Evolutionary conservation across 768 basidiomycete genomes (phyloP), one percentile per base, ranked within the genome.

Genomic region (Chalciporus chontae): DNA sequence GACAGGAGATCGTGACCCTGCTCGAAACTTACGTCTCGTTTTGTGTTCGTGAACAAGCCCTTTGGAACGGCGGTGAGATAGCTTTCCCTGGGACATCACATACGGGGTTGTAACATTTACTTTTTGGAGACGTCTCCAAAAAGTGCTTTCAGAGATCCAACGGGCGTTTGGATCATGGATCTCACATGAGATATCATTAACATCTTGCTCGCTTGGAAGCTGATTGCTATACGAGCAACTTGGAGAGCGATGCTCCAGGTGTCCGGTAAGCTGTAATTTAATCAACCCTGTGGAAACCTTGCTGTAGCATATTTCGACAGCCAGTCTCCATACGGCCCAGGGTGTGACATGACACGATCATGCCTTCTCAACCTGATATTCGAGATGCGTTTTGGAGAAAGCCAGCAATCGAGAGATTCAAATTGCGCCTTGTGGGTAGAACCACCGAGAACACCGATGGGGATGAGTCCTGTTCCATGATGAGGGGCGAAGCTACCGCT

Each of bases 401-500:
- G 40, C 49, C 58, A 47, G 18, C 43, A 43, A 39, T 43, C 49
- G 50, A 43, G 48, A 64, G 63, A 64, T 63, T 50, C 51, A 29
- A 51, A 40, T 18, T 50, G 40, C 45, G 23, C 62, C 48, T 64
- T 46, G 17, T 42, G 47, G 48, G 19, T 44, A 17, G 21, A 37
- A 53, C 49, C 40, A 40, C 27, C 56, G 38, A 62, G 48, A 49
- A 52, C 43, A 52, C 57, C 51, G 50, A 44, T 32, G 15, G 47
- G 21, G 43, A 53, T 41, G 45, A 34, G 26, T 50, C 26, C 32
- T 38, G 27, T 29, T 47, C 31, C 52, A 40, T 40, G 41, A 44
- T 37, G 48, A 31, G 49, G 44, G 29, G 46, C 51, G 42, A 36
- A 34, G 43, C 53, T 62, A 14, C 63, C 48, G 34, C 47, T 45